Base-by-base conservation (phyloP, 176 grass and related monocot genomes). In the Phragmites australis region DNA sequence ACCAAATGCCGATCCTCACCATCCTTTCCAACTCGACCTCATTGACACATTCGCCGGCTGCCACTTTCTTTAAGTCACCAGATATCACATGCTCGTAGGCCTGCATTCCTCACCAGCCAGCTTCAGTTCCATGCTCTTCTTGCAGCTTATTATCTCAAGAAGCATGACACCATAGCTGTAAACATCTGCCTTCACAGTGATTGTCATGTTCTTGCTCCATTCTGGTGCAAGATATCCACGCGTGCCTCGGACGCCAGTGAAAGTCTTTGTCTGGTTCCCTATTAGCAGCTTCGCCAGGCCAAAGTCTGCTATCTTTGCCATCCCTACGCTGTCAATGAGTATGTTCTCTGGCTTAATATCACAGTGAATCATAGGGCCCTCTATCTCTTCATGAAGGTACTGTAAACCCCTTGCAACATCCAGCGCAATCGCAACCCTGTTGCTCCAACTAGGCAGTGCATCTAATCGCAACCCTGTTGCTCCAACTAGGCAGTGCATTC, bases 291-390 rank as follows among this genome's bases (percentile, higher is more conserved):
- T 91, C 1, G 85, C 73, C 19, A 88, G 57, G 43, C 82, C 77
- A 74, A 91, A 91, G 65, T 88, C 77, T 31, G 85, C 82, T 52
- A 91, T 88, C 78, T 91, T 91, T 31, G 83, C 89, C 57, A 57
- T 64, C 10, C 65, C 82, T 8, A 47, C 32, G 15, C 70, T 61
- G 19, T 91, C 77, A 19, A 91, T 78, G 40, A 91, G 69, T 82
- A 88, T 88, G 44, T 91, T 88, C 72, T 88, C 82, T 8, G 89
- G 89, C 49, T 91, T 91, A 54, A 91, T 88, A 31, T 91, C 85
- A 48, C 89, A 91, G 51, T 91, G 86, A 42, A 88, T 69, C 48
- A 88, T 82, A 78, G 80, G 82, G 21, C 59, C 50, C 16, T 88
- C 85, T 27, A 87, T 81, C 25, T 81, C 82, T 8, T 87, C 78